Conservation (phyloP, 192 early-diverging fungal genomes). For the Diversispora epigaea region DNA sequence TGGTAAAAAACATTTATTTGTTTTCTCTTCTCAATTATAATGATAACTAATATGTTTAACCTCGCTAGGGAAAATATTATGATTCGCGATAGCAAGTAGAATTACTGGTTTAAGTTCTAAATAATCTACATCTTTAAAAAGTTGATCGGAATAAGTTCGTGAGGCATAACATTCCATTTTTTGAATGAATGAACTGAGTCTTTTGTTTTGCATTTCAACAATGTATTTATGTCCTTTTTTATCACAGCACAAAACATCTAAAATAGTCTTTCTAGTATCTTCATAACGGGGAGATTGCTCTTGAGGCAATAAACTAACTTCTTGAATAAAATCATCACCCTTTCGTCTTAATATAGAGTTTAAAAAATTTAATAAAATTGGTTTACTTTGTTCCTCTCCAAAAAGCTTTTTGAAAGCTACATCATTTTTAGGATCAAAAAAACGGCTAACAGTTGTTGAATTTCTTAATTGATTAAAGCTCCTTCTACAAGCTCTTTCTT, state of each 20-base stretch:
- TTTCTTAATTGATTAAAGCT: conserved; percentile 9
- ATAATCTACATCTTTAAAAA: not conserved
- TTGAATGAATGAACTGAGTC: not conserved
- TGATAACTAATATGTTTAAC: conserved; percentile 1
- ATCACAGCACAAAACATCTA: not conserved
- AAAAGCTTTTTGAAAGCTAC: conserved; percentile 5
- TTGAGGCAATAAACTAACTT: conserved; percentile 2
- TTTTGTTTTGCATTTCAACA: conserved; percentile 17
- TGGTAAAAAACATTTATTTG: conserved; percentile 1
- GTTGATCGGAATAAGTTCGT: not conserved
- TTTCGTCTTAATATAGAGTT: conserved; percentile 10
- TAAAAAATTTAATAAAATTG: conserved; percentile 16
- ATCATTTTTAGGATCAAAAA: conserved; percentile 6
- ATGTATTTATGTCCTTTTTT: not conserved
- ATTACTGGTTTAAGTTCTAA: not conserved
- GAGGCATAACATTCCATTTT: not conserved
- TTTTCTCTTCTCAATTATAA: not conserved
- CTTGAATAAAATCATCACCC: not conserved
- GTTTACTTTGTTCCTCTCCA: not conserved
- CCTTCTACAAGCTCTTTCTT: not conserved
- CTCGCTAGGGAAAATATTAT: conserved; percentile 5
- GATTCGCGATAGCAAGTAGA: conserved; percentile 2
- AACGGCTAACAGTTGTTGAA: not conserved
- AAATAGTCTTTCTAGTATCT: conserved; percentile 2
- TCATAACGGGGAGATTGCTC: not conserved